Conservation (phyloP, 2,329 filamentous ascomycete species). For the Colletotrichum scovillei region DNA sequence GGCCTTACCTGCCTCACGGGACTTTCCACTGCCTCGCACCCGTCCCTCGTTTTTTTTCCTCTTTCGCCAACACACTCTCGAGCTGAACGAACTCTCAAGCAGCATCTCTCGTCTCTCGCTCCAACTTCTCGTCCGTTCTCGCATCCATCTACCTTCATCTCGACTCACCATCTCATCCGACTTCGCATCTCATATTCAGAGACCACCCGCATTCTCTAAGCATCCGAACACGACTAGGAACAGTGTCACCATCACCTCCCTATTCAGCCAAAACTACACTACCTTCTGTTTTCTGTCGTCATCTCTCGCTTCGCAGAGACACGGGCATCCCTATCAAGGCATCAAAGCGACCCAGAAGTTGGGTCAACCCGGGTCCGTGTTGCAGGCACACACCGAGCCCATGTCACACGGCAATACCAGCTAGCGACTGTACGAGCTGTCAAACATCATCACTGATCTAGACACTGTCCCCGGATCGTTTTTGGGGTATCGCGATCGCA, state of each 20-base stretch:
- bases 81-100: background rate
- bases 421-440: background rate
- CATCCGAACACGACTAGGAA: slow-evolving; percentile 10
- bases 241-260: slow-evolving; percentile 19
- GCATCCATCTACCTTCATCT: background rate
- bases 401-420: slow-evolving; percentile 19
- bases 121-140: background rate
- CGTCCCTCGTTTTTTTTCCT: slow-evolving; percentile 1
- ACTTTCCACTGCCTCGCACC: background rate
- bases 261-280: background rate
- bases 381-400: slow-evolving; percentile 22
- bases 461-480: background rate
- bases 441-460: background rate
- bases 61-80: background rate
- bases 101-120: slow-evolving; percentile 2
- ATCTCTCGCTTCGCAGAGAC: slow-evolving; percentile 8
- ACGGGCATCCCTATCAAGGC: background rate
- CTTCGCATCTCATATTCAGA: slow-evolving; percentile 4
- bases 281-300: slow-evolving; percentile 19
- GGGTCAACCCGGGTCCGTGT: slow-evolving; percentile 30
- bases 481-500: background rate
- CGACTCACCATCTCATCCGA: background rate
- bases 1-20: background rate
- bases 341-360: slow-evolving; percentile 28
- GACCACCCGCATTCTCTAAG: slow-evolving; percentile 6